phyloP scores from a whole-genome alignment of 1,284 basidiomycete genomes.

The Apiotrichum laibachii region DNA sequence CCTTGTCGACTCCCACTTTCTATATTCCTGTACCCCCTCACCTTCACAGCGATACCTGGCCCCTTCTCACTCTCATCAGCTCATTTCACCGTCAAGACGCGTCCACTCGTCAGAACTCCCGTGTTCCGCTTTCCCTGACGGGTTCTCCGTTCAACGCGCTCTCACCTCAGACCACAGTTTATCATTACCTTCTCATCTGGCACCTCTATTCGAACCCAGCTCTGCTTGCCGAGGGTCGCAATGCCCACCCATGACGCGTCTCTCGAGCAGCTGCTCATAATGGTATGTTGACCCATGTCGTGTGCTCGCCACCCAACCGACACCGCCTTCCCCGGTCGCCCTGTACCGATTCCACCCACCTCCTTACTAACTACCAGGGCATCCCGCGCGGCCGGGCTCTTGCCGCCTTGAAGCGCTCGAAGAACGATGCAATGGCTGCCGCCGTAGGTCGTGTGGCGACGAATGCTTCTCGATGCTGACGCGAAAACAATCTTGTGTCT shows the following conservation, averaged over 20 bases:
- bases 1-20: too few species aligned
- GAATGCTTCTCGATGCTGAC: neutral
- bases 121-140: neutral
- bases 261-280: conserved; percentile 38
- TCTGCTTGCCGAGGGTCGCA: neutral
- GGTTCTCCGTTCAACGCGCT: neutral
- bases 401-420: conserved; percentile 70
- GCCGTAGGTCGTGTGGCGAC: conserved; percentile 62
- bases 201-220: neutral
- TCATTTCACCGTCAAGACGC: neutral
- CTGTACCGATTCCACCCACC: neutral
- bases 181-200: neutral
- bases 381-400: conserved; percentile 71
- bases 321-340: too few species aligned
- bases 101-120: too few species aligned
- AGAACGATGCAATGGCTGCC: conserved; percentile 78
- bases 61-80: too few species aligned
- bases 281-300: conserved; percentile 13
- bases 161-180: neutral
- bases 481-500: conserved; percentile 1
- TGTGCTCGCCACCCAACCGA: too few species aligned
- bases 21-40: too few species aligned
- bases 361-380: conserved; percentile 56
- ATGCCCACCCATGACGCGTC: conserved; percentile 16
- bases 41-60: too few species aligned